Percentiles rank a stretch among this genome's conserved stretches.
These are phyloP conservation scores for Trichoderma asperelloides DNA, from an alignment of 495 filamentous ascomycete genomes.

Conservation along the genomic window DNA sequence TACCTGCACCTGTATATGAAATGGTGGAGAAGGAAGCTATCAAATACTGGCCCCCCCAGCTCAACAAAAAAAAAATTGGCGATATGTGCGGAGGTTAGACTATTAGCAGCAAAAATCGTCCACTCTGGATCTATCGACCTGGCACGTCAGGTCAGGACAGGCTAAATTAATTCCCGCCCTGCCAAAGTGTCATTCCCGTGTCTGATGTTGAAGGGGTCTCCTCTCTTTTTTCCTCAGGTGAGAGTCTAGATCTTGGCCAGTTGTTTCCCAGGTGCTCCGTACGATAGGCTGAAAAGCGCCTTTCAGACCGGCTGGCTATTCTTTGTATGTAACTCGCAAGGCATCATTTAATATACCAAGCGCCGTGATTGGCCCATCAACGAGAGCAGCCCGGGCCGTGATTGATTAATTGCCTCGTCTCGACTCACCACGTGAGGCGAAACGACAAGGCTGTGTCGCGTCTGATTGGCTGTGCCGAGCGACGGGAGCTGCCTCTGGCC, in stretches of 20 bases:
- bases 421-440: slow-evolving; percentile 3
- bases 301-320: not conserved
- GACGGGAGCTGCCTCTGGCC: not conserved
- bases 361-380: not conserved
- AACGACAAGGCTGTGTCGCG: not conserved
- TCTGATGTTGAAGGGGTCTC: not conserved
- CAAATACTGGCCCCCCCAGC: not conserved
- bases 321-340: too few relatives aligned
- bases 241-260: not conserved
- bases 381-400: not conserved
- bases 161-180: not conserved
- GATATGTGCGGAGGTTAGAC: not conserved
- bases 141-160: not conserved
- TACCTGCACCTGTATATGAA: not conserved
- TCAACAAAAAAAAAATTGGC: not conserved
- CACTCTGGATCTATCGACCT: not conserved
- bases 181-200: not conserved
- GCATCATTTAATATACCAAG: not conserved
- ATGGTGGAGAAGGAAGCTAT: not conserved
- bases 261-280: not conserved
- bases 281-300: not conserved
- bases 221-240: not conserved
- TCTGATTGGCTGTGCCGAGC: not conserved
- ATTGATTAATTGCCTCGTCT: slow-evolving; percentile 7
- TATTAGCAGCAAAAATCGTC: not conserved